Evolutionary conservation across 1,284 basidiomycete genomes (phyloP), one percentile per base, ranked within the genome.

Genomic region (Somion occarium): DNA sequence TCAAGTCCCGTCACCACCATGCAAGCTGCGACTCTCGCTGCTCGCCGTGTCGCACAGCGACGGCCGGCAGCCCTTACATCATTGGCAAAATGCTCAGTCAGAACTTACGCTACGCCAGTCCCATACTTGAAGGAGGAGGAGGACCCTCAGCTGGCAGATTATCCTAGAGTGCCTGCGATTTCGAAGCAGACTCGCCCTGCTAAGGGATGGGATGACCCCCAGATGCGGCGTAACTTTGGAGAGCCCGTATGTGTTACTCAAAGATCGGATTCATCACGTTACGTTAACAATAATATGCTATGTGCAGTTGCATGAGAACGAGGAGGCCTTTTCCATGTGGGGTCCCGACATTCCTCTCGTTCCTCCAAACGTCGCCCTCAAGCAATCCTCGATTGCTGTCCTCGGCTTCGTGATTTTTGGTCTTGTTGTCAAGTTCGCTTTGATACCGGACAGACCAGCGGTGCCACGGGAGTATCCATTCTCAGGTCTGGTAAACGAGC

Each of bases 321-420:
- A 93, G 59, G 92, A 95, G 63, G 73, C 88, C 20, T 71, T 88
- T 54, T 88, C 86, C 43, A 91, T 94, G 87, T 94, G 90, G 91
- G 88, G 88, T 43, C 91, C 91, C 15, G 92, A 95, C 63, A 74
- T 82, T 42, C 76, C 87, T 43, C 67, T 70, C 38, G 70, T 88
- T 18, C 68, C 74, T 18, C 80, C 85, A 37, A 66, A 72, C 15
- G 75, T 64, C 2, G 88, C 89, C 7, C 66, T 84, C 41, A 73
- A 74, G 44, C 83, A 85, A 48, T 85, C 91, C 62, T 59, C 75
- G 12, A 66, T 86, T 46, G 89, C 82, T 0, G 69, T 73, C 24
- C 64, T 75, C 15, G 73, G 74, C n/a, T 86, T 91, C 56, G 72
- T 82, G 38, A 69, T 73, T 3, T 75, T 85, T 50, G 81, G 79